Conservation (phyloP, 2,329 filamentous ascomycete species). For the Ascochyta pisi region DNA sequence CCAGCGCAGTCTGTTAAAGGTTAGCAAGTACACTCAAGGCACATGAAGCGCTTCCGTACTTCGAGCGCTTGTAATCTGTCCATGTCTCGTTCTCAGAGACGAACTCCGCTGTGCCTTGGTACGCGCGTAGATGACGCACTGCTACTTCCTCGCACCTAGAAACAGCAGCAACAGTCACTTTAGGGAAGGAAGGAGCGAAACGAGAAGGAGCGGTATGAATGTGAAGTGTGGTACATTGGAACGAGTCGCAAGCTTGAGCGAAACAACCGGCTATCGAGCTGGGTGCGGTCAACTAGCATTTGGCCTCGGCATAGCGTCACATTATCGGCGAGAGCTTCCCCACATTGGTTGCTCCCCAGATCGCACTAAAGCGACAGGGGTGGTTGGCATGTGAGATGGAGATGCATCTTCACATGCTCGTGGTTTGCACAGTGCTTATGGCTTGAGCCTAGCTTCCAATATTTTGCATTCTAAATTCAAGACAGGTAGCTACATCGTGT, state of each 20-base stretch:
- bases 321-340: slow-evolving; percentile 39
- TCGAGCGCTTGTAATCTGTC: slow-evolving; percentile 45
- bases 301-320: slow-evolving; percentile 48
- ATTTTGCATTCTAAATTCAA: not conserved
- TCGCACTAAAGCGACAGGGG: slow-evolving; percentile 28
- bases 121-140: slow-evolving; percentile 15
- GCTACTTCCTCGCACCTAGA: not conserved
- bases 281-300: slow-evolving; percentile 28
- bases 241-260: slow-evolving; percentile 10
- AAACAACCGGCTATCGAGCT: slow-evolving; percentile 23
- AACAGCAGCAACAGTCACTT: not conserved
- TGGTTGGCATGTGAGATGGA: slow-evolving; percentile 36
- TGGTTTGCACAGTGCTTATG: not conserved
- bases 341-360: slow-evolving; percentile 29
- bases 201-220: not conserved
- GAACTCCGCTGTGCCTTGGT: slow-evolving; percentile 34
- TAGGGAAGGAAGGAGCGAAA: not conserved
- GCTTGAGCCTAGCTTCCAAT: not conserved
- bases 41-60: slow-evolving; percentile 19
- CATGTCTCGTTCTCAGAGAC: slow-evolving; percentile 29
- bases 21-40: slow-evolving; percentile 8
- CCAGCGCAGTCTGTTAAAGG: slow-evolving; percentile 67
- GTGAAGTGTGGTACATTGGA: slow-evolving; percentile 12
- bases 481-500: not conserved
- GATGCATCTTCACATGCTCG: slow-evolving; percentile 25